Conservation (phyloP, 177 flowering plant species). For the Telopea speciosissima region DNA sequence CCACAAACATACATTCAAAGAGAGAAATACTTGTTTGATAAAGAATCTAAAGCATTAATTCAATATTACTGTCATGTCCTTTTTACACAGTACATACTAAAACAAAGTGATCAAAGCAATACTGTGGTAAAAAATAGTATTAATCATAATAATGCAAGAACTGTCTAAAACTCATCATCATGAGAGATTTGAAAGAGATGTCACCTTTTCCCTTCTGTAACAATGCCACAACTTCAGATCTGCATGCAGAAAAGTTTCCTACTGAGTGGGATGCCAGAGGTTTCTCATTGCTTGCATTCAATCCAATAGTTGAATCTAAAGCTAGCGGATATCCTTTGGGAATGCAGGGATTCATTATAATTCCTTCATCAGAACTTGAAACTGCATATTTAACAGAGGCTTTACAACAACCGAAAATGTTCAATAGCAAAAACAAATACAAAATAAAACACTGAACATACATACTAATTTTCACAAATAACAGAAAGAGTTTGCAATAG, state of each 20-base stretch:
- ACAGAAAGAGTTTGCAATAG: no score
- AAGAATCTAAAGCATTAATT: no score
- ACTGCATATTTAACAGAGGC: slow-evolving; percentile 25
- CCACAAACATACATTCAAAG: no score
- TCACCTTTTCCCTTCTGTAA: slow-evolving; percentile 32
- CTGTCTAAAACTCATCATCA: not conserved
- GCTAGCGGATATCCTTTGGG: slow-evolving; percentile 34
- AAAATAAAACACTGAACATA: no score
- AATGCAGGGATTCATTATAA: slow-evolving; percentile 33
- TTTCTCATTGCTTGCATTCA: slow-evolving; percentile 19
- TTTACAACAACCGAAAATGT: not conserved
- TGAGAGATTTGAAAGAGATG: not conserved
- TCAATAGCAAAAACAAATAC: not conserved
- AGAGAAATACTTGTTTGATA: no score
- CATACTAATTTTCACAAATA: no score
- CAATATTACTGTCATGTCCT: no score
- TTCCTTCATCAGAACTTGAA: slow-evolving; percentile 18
- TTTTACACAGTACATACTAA: no score
- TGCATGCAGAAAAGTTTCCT: slow-evolving; percentile 54
- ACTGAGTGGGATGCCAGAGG: slow-evolving; percentile 14
- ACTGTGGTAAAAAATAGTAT: not conserved
- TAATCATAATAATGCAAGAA: not conserved
- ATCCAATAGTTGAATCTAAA: slow-evolving; percentile 1
- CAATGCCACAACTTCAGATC: slow-evolving; percentile 26
- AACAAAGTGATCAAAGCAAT: not conserved